Evolutionary conservation across 2,329 filamentous ascomycete genomes (phyloP), one percentile per base, ranked within the genome.

Genomic region (Neurospora crassa): DNA sequence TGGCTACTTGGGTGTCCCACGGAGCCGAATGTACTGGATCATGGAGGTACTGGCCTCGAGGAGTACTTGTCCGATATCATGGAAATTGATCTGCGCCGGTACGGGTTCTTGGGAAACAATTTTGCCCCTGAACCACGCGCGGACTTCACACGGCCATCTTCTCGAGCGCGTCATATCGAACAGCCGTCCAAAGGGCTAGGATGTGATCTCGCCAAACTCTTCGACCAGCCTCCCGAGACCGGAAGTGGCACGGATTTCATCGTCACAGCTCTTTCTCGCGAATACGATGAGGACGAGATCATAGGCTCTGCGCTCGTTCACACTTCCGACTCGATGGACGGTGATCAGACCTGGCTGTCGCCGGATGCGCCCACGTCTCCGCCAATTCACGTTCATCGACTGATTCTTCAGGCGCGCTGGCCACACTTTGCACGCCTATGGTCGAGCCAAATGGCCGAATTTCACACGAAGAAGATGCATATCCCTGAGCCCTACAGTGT

Each of bases 401-500:
- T 99, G 71, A 97, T 99, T 70, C 86, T 99, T 10, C 93, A 96
- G 79, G 92, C 96, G 24, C 92, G 96, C 69, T 99, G 96, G 96
- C 94, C 96, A 40, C 96, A 99, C 80, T 99, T 99, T 82, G 90
- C 92, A 53, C 91, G 96, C 18, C 84, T 99, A 2, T 98, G 97
- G 83, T 91, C 91, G 69, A 90, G 95, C 5, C 94, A 97, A 78
- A 99, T 99, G 96, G 90, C 92, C 14, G 96, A 99, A 79, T 99
- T 96, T 77, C 96, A 99, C 79, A 96, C 93, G 18, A 96, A 96
- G 78, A 94, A 92, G 80, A 96, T 99, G 91, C 95, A 99, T 81
- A 97, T 99, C 67, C 95, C 96, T 0, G 96, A 99, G 78, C 94
- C 95, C 0, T 98, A 97, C 80, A 91, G 90, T 1, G 94, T 97